Percentiles rank a stretch among this genome's conserved stretches.
Evolutionary conservation across 2,329 filamentous ascomycete species (phyloP).

Genomic region (Fusarium sp.): DNA sequence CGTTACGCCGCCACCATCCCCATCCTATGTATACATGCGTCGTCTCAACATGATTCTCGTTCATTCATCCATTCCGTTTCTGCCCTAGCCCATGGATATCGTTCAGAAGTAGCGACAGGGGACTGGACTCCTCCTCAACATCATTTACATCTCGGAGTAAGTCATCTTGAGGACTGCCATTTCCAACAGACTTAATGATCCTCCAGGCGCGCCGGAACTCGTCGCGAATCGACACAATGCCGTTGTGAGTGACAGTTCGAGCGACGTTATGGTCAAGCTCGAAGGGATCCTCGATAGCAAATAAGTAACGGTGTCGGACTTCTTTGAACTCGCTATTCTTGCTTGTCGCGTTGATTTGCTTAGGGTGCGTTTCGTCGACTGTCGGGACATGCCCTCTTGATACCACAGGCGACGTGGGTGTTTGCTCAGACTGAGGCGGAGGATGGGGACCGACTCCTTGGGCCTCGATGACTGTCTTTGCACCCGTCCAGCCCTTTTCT

Average conservation of each 20-base stretch:
- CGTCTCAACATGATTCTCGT: slow-evolving; percentile 24
- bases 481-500: slow-evolving; percentile 89
- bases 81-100: slow-evolving; percentile 54
- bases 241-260: slow-evolving; percentile 86
- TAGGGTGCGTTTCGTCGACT: slow-evolving; percentile 24
- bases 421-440: slow-evolving; percentile 38
- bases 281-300: slow-evolving; percentile 94
- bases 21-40: slow-evolving; percentile 23
- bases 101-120: slow-evolving; percentile 50
- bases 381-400: slow-evolving; percentile 6
- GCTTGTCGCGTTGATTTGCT: slow-evolving; percentile 34
- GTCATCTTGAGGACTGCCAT: slow-evolving; percentile 59
- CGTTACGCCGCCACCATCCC: slow-evolving; percentile 24
- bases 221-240: slow-evolving; percentile 85
- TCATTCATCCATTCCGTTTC: slow-evolving; percentile 25
- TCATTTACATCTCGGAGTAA: slow-evolving; percentile 68
- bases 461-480: slow-evolving; percentile 77
- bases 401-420: slow-evolving; percentile 3
- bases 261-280: slow-evolving; percentile 91
- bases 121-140: slow-evolving; percentile 39
- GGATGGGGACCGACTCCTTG: slow-evolving; percentile 52
- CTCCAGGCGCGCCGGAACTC: slow-evolving; percentile 87
- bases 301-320: slow-evolving; percentile 84
- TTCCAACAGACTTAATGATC: slow-evolving; percentile 73
- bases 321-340: slow-evolving; percentile 71